Base-by-base conservation (phyloP, 768 basidiomycete species). In the Collybia mongolica region DNA sequence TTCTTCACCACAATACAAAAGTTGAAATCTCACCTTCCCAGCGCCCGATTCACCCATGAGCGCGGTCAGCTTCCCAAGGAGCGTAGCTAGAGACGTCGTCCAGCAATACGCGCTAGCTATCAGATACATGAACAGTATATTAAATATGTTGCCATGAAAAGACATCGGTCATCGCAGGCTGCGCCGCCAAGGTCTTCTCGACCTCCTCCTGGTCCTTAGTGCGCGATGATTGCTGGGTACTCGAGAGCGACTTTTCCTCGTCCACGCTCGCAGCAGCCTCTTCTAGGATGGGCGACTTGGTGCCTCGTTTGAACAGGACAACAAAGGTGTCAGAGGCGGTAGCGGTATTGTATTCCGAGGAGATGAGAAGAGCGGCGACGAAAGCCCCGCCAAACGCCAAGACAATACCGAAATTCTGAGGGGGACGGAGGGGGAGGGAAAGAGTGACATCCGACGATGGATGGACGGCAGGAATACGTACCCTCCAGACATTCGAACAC, bases 51-150 rank as follows among this genome's bases (percentile, higher is more conserved):
- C 72, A 60, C 71, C 88, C 86, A 82, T 88, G 57, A 79, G 74
- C 40, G 83, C 83, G 0, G 83, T 85, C 51, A 88, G 65, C 46
- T 75, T 87, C 0, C 88, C 88, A 0, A 87, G 88, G 9, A 79
- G 91, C 90, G 63, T 79, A 93, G 0, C 91, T 90, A 23, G 83
- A 87, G 11, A 94, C 76, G 39, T 89, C 77, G 54, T 91, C 78
- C 48, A 93, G 71, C 1, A 93, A 72, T 24, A 65, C 67, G 32
- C 79, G 69, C 18, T 66, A 57, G 5, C 77, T 80, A 1, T 23
- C 48, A 2, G 48, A 29, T 29, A 51, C 48, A 14, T 20, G 39
- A 9, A 49, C 41, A 20, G 28, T 1, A 24, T 49, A 49, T 2
- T 20, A 17, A 15, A 49, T 11, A 24, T 49, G 39, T 17, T 49